phyloP scores from a whole-genome alignment of 139 green algal genomes.

The Pleodorina starrii region DNA sequence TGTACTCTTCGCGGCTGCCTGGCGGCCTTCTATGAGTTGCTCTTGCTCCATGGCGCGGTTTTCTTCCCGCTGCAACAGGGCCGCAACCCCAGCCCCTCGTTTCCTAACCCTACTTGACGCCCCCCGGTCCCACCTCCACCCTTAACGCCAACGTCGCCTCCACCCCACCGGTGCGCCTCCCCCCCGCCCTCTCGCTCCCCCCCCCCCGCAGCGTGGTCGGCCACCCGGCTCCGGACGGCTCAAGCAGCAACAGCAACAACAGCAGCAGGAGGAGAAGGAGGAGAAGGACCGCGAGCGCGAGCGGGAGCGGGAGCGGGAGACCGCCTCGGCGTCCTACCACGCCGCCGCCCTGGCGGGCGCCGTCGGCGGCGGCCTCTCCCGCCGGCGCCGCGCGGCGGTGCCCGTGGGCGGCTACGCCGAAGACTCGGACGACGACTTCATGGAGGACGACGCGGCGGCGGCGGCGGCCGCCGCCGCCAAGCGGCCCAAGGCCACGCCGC shows the following conservation, averaged over 20 bases:
- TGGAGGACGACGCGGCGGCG: neutral
- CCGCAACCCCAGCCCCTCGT: no score
- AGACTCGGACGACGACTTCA: conserved; percentile 5
- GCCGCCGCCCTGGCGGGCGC: neutral
- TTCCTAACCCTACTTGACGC: no score
- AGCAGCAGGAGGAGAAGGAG: conserved; percentile 25
- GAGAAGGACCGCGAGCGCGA: neutral
- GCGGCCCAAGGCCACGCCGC: neutral
- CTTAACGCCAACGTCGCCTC: no score
- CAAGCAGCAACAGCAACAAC: neutral
- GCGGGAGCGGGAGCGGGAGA: neutral
- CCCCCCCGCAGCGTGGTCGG: neutral
- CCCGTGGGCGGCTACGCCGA: conserved; percentile 34
- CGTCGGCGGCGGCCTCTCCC: neutral
- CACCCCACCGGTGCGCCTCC: no score
- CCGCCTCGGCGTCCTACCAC: neutral
- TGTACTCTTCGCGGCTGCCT: no score
- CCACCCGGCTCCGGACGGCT: neutral
- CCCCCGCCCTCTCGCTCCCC: no score
- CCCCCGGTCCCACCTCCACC: no score
- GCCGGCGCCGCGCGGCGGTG: neutral
- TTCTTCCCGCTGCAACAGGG: no score
- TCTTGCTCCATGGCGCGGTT: no score
- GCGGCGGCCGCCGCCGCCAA: neutral
- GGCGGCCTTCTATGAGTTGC: no score